These are phyloP conservation scores for Coniochaeta sp. DNA, from an alignment of 2,329 filamentous ascomycete species.

Conservation along the genomic window DNA sequence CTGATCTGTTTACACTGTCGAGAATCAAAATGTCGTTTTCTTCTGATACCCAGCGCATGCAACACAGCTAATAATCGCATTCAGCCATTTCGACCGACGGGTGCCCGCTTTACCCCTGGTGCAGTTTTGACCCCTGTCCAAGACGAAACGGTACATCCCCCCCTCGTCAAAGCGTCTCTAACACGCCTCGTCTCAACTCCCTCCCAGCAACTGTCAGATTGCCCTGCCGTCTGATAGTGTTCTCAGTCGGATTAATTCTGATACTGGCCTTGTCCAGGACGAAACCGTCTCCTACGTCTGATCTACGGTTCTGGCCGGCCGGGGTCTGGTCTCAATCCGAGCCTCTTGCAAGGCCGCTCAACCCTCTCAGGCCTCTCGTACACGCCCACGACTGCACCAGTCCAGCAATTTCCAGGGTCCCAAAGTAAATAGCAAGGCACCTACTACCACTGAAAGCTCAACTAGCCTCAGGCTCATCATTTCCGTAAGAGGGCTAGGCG, in stretches of 20 bases:
- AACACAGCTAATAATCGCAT: not conserved
- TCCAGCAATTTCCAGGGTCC: conserved; percentile 4
- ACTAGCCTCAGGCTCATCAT: conserved; percentile 10
- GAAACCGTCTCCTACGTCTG: conserved; percentile 40
- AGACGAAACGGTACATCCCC: conserved; percentile 26
- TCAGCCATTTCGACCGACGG: not conserved
- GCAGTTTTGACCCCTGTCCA: conserved; percentile 19
- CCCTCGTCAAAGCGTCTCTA: conserved; percentile 35
- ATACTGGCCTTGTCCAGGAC: conserved; percentile 27
- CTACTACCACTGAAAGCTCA: conserved; percentile 5
- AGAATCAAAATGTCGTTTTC: not conserved
- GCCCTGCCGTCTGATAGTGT: conserved; percentile 20
- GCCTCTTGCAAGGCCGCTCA: not conserved
- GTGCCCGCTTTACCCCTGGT: not conserved
- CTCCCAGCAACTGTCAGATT: conserved; percentile 17
- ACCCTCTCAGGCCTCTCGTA: not conserved
- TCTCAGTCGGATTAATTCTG: conserved; percentile 21
- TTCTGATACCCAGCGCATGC: not conserved
- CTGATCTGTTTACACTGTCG: not conserved
- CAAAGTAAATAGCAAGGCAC: not conserved
- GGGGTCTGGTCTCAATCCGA: not conserved
- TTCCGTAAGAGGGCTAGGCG: conserved; percentile 20
- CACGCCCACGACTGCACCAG: conserved; percentile 4
- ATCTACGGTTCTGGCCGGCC: conserved; percentile 8
- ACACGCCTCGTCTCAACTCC: conserved; percentile 36